Percentiles rank a stretch among this genome's conserved stretches.
These are phyloP conservation scores for Pleomassaria siparia DNA, from an alignment of 2,329 filamentous ascomycete genomes.

Conservation along the genomic window DNA sequence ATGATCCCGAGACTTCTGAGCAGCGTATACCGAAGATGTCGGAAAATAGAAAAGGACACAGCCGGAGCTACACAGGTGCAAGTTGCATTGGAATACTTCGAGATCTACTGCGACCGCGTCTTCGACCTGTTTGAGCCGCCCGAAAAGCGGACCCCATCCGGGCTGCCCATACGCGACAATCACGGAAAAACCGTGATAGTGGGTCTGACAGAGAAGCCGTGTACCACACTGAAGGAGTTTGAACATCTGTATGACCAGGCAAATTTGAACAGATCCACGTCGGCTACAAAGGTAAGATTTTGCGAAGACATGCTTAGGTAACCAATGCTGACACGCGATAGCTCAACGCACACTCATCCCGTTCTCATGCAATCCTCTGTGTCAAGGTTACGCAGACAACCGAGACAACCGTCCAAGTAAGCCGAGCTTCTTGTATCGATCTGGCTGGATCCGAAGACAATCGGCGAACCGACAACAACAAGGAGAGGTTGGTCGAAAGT, in stretches of 20 bases:
- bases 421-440: constrained; percentile 90
- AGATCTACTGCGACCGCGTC: constrained; percentile 96
- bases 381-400: constrained; percentile 81
- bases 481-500: constrained; percentile 89
- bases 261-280: constrained; percentile 86
- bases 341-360: constrained; percentile 86
- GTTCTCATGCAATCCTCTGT: constrained; percentile 86
- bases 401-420: constrained; percentile 67
- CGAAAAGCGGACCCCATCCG: constrained; percentile 80
- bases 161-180: constrained; percentile 81
- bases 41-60: constrained; percentile 82
- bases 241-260: constrained; percentile 87
- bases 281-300: constrained; percentile 69
- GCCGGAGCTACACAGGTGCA: constrained; percentile 68
- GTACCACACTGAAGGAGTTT: constrained; percentile 84
- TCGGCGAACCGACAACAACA: constrained; percentile 87
- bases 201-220: constrained; percentile 79
- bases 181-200: constrained; percentile 85
- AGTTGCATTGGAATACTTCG: constrained; percentile 86
- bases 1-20: constrained; percentile 85
- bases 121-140: constrained; percentile 86
- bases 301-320: background rate
- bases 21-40: constrained; percentile 79
- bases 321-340: constrained; percentile 25
- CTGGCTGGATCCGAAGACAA: constrained; percentile 96